Conservation (phyloP, 441 rosid genomes). For the Bocquillonia castaneifolia region DNA sequence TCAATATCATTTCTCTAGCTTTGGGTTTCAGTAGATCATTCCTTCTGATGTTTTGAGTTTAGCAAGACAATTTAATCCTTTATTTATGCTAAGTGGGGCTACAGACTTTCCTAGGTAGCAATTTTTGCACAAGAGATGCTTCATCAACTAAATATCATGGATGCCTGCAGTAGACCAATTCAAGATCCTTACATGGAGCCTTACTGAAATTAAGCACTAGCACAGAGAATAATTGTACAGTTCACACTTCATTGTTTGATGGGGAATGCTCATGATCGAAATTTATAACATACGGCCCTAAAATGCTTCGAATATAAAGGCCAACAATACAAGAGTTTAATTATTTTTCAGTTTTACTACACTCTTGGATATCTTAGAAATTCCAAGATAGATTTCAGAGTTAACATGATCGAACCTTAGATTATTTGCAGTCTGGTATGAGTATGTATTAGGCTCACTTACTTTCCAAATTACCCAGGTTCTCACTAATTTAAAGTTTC, state of each 20-base stretch:
- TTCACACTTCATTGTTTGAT: neutral
- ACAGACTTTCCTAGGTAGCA: neutral
- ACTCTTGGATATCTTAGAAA: neutral
- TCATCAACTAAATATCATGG: neutral
- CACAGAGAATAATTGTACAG: neutral
- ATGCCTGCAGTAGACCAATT: neutral
- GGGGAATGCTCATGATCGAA: neutral
- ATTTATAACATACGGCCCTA: neutral
- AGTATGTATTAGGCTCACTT: neutral
- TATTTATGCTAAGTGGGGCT: neutral
- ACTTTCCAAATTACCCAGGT: neutral
- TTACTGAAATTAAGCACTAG: neutral
- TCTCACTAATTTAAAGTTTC: neutral
- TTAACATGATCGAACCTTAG: neutral
- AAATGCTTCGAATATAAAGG: neutral
- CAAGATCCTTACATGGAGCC: slow-evolving; percentile 1
- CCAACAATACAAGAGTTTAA: neutral
- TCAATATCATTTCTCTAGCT: neutral
- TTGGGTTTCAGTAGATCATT: neutral
- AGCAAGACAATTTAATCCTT: neutral
- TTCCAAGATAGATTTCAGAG: neutral
- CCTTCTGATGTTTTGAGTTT: neutral
- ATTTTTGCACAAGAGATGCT: slow-evolving; percentile 1
- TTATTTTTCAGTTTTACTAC: too few species aligned
- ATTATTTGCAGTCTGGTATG: neutral